Evolutionary conservation across 2,329 filamentous ascomycete species (phyloP).

Genomic region (Orbilia oligospora): DNA sequence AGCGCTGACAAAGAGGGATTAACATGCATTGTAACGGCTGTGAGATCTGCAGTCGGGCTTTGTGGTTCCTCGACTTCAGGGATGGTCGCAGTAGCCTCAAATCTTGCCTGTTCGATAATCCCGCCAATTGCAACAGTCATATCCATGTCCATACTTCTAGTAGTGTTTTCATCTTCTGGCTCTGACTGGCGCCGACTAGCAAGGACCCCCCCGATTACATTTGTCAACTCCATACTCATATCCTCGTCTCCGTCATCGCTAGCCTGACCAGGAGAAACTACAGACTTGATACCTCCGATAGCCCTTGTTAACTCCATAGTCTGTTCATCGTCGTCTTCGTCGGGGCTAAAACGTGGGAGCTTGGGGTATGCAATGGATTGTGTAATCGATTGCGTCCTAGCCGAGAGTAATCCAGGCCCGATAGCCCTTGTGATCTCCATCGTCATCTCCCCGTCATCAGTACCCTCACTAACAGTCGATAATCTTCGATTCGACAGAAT

Average conservation of each 20-base stretch:
- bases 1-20: conserved; percentile 52
- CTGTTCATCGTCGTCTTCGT: conserved; percentile 58
- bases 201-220: conserved; percentile 84
- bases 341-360: conserved; percentile 54
- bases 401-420: conserved; percentile 54
- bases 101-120: conserved; percentile 71
- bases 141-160: conserved; percentile 75
- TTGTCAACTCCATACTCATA: conserved; percentile 85
- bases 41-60: conserved; percentile 46
- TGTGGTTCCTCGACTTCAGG: conserved; percentile 65
- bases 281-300: conserved; percentile 71
- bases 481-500: conserved; percentile 61
- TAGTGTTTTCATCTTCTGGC: conserved; percentile 46
- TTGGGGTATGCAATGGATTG: conserved; percentile 48
- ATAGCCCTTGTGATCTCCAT: conserved; percentile 67
- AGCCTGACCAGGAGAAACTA: conserved; percentile 24
- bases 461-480: conserved; percentile 63
- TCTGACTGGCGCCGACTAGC: conserved; percentile 37
- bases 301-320: conserved; percentile 71
- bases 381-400: conserved; percentile 34
- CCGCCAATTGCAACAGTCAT: conserved; percentile 76
- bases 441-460: conserved; percentile 66
- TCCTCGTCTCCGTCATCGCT: conserved; percentile 61
- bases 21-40: conserved; percentile 52
- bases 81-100: conserved; percentile 66